Evolutionary conservation across 73 alveolate genomes (phyloP).

Genomic region (Tetrahymena thermophila): DNA sequence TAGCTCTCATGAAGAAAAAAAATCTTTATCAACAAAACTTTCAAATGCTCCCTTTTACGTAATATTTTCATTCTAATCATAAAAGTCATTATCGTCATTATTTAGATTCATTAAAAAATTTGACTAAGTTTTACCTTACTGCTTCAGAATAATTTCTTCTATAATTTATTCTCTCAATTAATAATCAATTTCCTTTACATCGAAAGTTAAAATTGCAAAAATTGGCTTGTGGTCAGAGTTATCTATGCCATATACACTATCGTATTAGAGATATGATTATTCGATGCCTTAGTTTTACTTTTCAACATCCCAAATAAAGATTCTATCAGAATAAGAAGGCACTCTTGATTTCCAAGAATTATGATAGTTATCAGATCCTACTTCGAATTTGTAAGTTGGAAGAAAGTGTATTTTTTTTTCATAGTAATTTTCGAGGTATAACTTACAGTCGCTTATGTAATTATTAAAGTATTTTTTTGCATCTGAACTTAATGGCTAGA

Average conservation of each 20-base stretch:
- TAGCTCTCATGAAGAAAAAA: neutral
- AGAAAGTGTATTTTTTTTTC: slow-evolving; percentile 80
- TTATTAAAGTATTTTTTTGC: slow-evolving; percentile 51
- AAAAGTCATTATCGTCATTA: neutral
- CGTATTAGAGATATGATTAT: neutral
- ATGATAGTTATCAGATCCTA: slow-evolving; percentile 64
- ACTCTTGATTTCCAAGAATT: slow-evolving; percentile 69
- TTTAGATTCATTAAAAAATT: neutral
- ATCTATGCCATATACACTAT: neutral
- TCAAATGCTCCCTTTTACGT: neutral
- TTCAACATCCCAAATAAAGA: slow-evolving; percentile 16
- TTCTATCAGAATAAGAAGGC: slow-evolving; percentile 97
- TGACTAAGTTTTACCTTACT: neutral
- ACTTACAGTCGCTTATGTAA: slow-evolving; percentile 67
- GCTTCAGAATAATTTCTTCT: neutral
- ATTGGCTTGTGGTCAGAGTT: neutral
- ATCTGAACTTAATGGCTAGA: slow-evolving; percentile 37
- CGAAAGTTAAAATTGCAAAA: neutral
- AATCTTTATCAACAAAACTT: neutral
- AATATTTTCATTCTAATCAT: neutral
- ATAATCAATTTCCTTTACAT: neutral
- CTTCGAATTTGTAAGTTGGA: slow-evolving; percentile 89
- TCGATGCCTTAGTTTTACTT: neutral
- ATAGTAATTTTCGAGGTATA: slow-evolving; percentile 57
- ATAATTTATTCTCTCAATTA: neutral